Percentiles rank a stretch among this genome's conserved stretches.
Conservation (phyloP, 257 asterid species). For the Mentha longifolia region DNA sequence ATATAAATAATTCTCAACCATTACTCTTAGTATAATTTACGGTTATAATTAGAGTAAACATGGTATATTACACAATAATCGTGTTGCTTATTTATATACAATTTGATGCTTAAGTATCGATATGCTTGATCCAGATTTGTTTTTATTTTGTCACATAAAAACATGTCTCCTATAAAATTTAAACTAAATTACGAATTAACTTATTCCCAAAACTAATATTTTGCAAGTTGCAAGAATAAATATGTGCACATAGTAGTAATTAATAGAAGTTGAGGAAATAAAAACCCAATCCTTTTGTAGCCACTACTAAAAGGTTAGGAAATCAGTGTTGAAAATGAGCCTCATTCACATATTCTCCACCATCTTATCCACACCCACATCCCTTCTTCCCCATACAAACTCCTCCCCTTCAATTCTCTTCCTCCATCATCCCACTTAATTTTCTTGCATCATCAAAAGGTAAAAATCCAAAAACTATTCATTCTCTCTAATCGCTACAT, state of each 20-base stretch:
- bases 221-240: constrained; percentile 8
- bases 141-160: too few relatives aligned
- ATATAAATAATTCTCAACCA: too few relatives aligned
- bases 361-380: constrained; percentile 63
- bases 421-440: constrained; percentile 38
- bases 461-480: not conserved
- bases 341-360: constrained; percentile 47
- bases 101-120: too few relatives aligned
- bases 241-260: not conserved
- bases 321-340: constrained; percentile 29
- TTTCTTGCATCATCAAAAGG: constrained; percentile 17
- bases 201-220: not conserved
- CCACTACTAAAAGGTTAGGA: constrained; percentile 34
- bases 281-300: constrained; percentile 34
- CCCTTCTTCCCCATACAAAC: constrained; percentile 47
- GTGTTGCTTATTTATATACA: too few relatives aligned
- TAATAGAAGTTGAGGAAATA: not conserved
- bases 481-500: not conserved
- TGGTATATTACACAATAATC: too few relatives aligned
- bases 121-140: too few relatives aligned
- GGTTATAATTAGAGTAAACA: too few relatives aligned
- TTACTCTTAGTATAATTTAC: too few relatives aligned
- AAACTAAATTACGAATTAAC: not conserved
- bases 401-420: constrained; percentile 41
- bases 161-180: too few relatives aligned